Conservation (phyloP, 768 basidiomycete species). For the Naematelia aurantialba region DNA sequence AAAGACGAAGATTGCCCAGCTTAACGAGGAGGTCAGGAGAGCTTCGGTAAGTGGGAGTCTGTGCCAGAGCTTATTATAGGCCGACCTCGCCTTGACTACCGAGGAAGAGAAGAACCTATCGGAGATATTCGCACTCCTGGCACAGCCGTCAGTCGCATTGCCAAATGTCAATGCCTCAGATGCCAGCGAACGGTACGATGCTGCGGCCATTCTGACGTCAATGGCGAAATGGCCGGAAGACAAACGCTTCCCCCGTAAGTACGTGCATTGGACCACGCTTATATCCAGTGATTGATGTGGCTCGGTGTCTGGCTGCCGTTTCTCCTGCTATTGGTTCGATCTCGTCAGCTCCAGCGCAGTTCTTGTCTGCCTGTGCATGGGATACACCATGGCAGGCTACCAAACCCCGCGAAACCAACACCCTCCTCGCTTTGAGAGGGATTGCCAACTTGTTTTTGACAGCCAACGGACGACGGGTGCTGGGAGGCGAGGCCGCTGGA, state of each 20-base stretch:
- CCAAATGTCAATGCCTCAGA: slow-evolving; percentile 22
- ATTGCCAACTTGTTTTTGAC: slow-evolving; percentile 72
- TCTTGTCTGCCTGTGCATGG: slow-evolving; percentile 72
- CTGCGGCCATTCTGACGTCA: slow-evolving; percentile 18
- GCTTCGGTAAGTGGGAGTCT: slow-evolving; percentile 9
- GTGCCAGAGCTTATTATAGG: slow-evolving; percentile 6
- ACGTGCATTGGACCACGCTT: slow-evolving; percentile 7
- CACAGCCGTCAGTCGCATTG: slow-evolving; percentile 17
- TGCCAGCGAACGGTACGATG: slow-evolving; percentile 29
- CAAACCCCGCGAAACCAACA: slow-evolving; percentile 79
- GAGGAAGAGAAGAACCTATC: slow-evolving; percentile 33
- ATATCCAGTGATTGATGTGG: slow-evolving; percentile 72
- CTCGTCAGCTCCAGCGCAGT: slow-evolving; percentile 59
- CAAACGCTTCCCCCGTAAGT: slow-evolving; percentile 47
- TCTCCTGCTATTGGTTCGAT: slow-evolving; percentile 56
- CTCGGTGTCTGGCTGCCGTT: slow-evolving; percentile 67
- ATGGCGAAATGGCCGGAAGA: slow-evolving; percentile 42
- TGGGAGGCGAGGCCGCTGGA: slow-evolving; percentile 10
- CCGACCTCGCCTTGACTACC: slow-evolving; percentile 21
- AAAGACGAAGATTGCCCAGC: slow-evolving; percentile 66
- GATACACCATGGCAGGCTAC: slow-evolving; percentile 56
- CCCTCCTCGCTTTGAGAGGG: slow-evolving; percentile 71
- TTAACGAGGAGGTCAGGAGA: slow-evolving; percentile 64
- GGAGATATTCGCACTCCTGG: slow-evolving; percentile 33
- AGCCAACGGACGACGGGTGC: slow-evolving; percentile 29